phyloP scores from a whole-genome alignment of 202 grass and related monocot species.

The Carex arenaria region DNA sequence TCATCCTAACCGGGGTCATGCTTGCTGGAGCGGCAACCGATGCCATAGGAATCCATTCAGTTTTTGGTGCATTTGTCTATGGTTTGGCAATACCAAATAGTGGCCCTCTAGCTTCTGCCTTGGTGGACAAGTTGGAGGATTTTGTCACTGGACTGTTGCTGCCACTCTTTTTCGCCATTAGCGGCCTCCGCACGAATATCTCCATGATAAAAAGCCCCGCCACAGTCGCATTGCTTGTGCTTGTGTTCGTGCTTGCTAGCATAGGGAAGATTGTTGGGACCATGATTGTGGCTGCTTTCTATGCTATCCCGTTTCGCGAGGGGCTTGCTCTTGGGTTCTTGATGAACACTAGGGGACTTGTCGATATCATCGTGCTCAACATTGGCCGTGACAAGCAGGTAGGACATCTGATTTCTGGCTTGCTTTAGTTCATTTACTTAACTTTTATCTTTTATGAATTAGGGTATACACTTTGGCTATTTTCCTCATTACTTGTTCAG shows the following conservation, averaged over 20 bases:
- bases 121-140: constrained; percentile 74
- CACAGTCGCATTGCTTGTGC: constrained; percentile 40
- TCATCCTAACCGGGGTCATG: constrained; percentile 62
- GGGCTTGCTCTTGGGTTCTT: constrained; percentile 64
- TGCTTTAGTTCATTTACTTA: background rate
- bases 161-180: constrained; percentile 69
- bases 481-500: no score
- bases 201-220: constrained; percentile 24
- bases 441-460: background rate
- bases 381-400: constrained; percentile 73
- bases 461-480: background rate
- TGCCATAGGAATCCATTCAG: constrained; percentile 69
- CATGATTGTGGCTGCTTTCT: constrained; percentile 49
- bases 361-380: constrained; percentile 86
- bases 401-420: background rate
- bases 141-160: constrained; percentile 54
- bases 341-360: constrained; percentile 69
- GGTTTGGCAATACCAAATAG: constrained; percentile 55
- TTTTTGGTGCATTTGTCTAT: constrained; percentile 63
- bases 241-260: constrained; percentile 58
- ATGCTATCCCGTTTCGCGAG: constrained; percentile 67
- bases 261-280: constrained; percentile 69
- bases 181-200: constrained; percentile 59
- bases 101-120: constrained; percentile 40
- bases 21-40: constrained; percentile 43